A percentile compares a stretch with the other conserved stretches of the same genome.
Conservation (phyloP, 2,329 filamentous ascomycete genomes). For the Tolypocladium cylindrosporum region DNA sequence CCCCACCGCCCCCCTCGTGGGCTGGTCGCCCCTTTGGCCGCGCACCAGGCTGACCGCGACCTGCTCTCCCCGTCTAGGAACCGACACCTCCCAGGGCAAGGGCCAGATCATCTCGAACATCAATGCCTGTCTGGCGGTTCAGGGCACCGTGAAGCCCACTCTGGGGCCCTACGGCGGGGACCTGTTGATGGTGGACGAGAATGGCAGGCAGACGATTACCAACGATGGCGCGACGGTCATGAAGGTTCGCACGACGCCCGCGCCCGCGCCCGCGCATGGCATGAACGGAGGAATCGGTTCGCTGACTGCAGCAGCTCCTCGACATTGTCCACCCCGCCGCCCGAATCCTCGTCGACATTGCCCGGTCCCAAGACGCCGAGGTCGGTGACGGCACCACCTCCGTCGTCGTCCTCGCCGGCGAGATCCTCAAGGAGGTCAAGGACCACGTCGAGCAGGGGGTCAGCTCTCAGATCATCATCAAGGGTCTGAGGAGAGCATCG, state of each 20-base stretch:
- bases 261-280: neutral
- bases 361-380: conserved; percentile 96
- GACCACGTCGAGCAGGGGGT: conserved; percentile 95
- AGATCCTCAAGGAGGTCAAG: conserved; percentile 94
- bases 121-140: conserved; percentile 93
- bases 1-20: conserved; percentile 21
- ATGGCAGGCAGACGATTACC: conserved; percentile 94
- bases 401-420: conserved; percentile 92
- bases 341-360: conserved; percentile 94
- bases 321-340: conserved; percentile 98
- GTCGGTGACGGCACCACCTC: conserved; percentile 97
- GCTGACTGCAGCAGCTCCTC: conserved; percentile 54
- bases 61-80: conserved; percentile 47
- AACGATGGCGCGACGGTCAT: conserved; percentile 99
- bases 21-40: neutral
- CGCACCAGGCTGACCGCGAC: neutral
- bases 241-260: conserved; percentile 53
- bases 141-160: conserved; percentile 91
- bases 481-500: conserved; percentile 81
- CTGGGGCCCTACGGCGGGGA: conserved; percentile 95
- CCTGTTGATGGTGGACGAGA: conserved; percentile 87
- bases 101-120: conserved; percentile 97
- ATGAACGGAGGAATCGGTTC: neutral
- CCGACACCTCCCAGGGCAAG: conserved; percentile 93
- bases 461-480: conserved; percentile 95